Evolutionary conservation across 305 asterid genomes (phyloP).

Genomic region (Andrographis paniculata): DNA sequence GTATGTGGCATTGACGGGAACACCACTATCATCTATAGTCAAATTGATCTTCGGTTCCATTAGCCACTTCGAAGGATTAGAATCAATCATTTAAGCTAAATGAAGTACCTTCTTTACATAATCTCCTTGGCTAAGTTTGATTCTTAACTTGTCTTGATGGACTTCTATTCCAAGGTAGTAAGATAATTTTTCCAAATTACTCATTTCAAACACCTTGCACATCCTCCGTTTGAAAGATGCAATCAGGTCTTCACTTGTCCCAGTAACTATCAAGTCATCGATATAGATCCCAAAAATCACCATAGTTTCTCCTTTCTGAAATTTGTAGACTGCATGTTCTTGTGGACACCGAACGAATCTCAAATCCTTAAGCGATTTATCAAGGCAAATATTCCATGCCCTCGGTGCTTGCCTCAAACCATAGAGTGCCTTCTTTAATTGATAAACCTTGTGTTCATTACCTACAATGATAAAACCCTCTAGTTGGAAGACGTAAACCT

Average conservation of each 20-base stretch:
- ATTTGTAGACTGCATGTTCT: neutral
- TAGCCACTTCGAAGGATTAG: neutral
- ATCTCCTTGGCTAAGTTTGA: neutral
- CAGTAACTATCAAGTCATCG: neutral
- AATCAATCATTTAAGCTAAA: neutral
- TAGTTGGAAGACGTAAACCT: neutral
- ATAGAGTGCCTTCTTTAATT: neutral
- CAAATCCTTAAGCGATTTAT: neutral
- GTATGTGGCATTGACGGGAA: neutral
- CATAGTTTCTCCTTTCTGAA: neutral
- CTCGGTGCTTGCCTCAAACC: neutral
- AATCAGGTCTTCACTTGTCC: neutral
- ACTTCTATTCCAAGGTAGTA: slow-evolving; percentile 2
- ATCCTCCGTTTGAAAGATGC: neutral
- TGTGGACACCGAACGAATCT: neutral
- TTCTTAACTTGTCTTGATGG: neutral
- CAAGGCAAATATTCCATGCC: neutral
- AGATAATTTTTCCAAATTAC: neutral
- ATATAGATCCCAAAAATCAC: neutral
- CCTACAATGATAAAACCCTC: neutral
- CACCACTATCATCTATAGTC: neutral
- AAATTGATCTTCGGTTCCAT: neutral
- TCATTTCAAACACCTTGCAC: neutral
- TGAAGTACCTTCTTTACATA: neutral
- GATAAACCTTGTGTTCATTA: slow-evolving; percentile 1